Evolutionary conservation across 176 grass and related monocot species (phyloP).

Genomic region (Avena sativa): DNA sequence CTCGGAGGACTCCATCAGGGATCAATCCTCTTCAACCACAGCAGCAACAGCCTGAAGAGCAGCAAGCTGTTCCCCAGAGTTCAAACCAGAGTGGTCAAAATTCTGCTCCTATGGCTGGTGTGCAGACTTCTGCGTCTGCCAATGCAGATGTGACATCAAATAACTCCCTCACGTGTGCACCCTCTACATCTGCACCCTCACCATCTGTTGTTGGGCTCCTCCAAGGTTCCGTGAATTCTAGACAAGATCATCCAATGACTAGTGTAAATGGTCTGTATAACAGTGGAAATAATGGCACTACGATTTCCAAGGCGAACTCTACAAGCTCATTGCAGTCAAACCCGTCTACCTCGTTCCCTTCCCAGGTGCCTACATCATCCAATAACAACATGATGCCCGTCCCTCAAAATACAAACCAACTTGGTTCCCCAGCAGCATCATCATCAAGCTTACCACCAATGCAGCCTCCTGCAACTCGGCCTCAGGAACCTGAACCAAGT

Average conservation of each 20-base stretch:
- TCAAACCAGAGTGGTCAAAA: conserved; percentile 80
- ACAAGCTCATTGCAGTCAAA: conserved; percentile 66
- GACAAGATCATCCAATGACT: conserved; percentile 66
- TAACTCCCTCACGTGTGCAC: conserved; percentile 57
- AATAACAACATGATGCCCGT: conserved; percentile 62
- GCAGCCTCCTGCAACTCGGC: conserved; percentile 55
- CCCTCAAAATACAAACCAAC: conserved; percentile 61
- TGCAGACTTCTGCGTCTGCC: conserved; percentile 56
- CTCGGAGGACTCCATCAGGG: conserved; percentile 70
- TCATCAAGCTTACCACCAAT: conserved; percentile 56
- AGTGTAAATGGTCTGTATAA: conserved; percentile 48
- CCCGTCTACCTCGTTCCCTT: conserved; percentile 57
- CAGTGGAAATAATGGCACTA: conserved; percentile 39
- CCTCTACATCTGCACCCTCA: conserved; percentile 57
- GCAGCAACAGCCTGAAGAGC: conserved; percentile 72
- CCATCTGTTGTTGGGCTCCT: conserved; percentile 45
- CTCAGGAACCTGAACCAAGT: conserved; percentile 67
- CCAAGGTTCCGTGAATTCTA: conserved; percentile 68
- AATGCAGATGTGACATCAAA: conserved; percentile 57
- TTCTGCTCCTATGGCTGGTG: conserved; percentile 51
- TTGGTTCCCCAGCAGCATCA: conserved; percentile 51
- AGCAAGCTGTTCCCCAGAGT: conserved; percentile 68
- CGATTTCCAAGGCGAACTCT: conserved; percentile 61
- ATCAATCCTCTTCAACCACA: conserved; percentile 60
- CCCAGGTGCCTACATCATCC: conserved; percentile 51